Percentiles rank a stretch among this genome's conserved stretches.
Evolutionary conservation across 2,329 filamentous ascomycete species (phyloP).

Genomic region (Trichoderma polysporum): DNA sequence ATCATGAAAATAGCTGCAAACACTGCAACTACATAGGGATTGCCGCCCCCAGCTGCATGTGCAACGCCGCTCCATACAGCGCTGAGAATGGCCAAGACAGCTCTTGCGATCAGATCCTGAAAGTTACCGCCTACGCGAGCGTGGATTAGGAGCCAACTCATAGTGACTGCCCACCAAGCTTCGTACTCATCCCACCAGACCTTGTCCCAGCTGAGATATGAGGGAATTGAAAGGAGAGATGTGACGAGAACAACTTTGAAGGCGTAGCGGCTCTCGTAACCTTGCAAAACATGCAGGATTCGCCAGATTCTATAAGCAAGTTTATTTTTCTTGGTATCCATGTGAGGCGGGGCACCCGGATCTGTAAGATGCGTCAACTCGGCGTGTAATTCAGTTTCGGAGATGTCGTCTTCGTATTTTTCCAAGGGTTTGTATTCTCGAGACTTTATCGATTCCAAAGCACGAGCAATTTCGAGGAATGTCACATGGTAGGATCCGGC

Average conservation of each 20-base stretch:
- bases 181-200: slow-evolving; percentile 57
- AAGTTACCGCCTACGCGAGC: slow-evolving; percentile 56
- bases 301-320: slow-evolving; percentile 50
- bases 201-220: slow-evolving; percentile 46
- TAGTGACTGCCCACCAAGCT: slow-evolving; percentile 58
- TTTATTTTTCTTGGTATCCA: slow-evolving; percentile 37
- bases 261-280: slow-evolving; percentile 58
- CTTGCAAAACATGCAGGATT: slow-evolving; percentile 52
- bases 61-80: slow-evolving; percentile 55
- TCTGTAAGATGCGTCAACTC: slow-evolving; percentile 36
- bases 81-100: slow-evolving; percentile 50
- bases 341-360: slow-evolving; percentile 37
- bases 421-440: slow-evolving; percentile 37
- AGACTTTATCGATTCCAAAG: slow-evolving; percentile 45
- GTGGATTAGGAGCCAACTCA: slow-evolving; percentile 55
- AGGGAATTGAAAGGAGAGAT: slow-evolving; percentile 52
- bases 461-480: slow-evolving; percentile 43
- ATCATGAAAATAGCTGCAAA: slow-evolving; percentile 58
- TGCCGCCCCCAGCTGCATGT: slow-evolving; percentile 51
- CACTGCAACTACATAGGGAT: slow-evolving; percentile 54
- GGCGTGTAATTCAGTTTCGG: neutral
- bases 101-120: slow-evolving; percentile 55
- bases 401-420: slow-evolving; percentile 21
- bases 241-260: slow-evolving; percentile 55
- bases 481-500: slow-evolving; percentile 51